These are phyloP conservation scores for Thielaviopsis musarum DNA, from an alignment of 2,329 filamentous ascomycete genomes.

Conservation along the genomic window DNA sequence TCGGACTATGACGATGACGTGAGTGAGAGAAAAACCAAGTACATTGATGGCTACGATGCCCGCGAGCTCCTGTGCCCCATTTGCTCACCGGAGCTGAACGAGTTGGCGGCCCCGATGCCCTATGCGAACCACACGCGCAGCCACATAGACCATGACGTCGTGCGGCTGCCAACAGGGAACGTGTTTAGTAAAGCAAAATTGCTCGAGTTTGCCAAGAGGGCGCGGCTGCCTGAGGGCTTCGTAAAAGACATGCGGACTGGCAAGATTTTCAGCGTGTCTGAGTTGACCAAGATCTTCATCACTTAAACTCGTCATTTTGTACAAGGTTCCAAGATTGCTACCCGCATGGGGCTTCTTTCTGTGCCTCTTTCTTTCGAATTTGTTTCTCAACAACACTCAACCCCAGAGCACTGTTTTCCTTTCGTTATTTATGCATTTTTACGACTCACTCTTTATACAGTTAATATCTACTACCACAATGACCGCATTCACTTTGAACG, in stretches of 20 bases:
- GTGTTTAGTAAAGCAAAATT: conserved; percentile 68
- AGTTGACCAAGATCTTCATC: conserved; percentile 80
- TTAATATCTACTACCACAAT: no score
- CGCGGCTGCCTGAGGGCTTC: conserved; percentile 46
- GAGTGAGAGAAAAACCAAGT: not conserved
- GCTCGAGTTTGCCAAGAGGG: conserved; percentile 61
- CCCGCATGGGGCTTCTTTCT: not conserved
- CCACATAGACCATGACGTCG: conserved; percentile 72
- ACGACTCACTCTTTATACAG: no score
- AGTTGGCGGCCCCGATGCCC: conserved; percentile 71
- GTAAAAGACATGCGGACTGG: conserved; percentile 69
- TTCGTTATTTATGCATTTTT: conserved; percentile 5
- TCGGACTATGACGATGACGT: not conserved
- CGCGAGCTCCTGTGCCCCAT: conserved; percentile 60
- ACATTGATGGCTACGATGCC: conserved; percentile 6
- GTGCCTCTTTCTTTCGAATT: not conserved
- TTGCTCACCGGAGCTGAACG: conserved; percentile 87
- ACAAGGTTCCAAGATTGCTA: not conserved
- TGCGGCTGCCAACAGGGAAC: conserved; percentile 72
- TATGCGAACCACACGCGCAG: conserved; percentile 94
- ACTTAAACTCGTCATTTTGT: conserved; percentile 32
- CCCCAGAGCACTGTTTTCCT: not conserved
- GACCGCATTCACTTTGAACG: no score
- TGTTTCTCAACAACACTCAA: not conserved
- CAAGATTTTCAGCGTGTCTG: conserved; percentile 42